Conservation (phyloP, 116 monocot genomes). For the Papilionanthe hybrid region DNA sequence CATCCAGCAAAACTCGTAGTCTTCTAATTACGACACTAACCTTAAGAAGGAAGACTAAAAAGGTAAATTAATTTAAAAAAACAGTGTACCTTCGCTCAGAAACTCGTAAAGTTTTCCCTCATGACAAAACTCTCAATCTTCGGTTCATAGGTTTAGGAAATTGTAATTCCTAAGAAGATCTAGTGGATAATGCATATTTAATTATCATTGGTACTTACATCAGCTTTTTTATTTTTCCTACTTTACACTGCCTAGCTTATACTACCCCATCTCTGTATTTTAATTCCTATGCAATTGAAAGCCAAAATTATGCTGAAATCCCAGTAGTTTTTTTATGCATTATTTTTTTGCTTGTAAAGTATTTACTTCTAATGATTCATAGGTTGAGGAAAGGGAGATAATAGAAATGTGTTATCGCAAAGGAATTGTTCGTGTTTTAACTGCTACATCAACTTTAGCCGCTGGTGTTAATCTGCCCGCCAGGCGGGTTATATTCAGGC, state of each 20-base stretch:
- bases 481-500: constrained; percentile 95
- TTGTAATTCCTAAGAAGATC: no score
- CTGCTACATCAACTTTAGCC: constrained; percentile 99
- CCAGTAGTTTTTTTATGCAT: background rate
- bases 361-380: constrained; percentile 6
- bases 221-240: background rate
- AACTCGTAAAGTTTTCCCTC: no score
- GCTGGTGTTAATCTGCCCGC: constrained; percentile 99
- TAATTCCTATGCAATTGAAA: background rate
- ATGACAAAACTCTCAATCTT: no score
- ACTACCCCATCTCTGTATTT: background rate
- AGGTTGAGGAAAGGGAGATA: constrained; percentile 98
- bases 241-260: background rate
- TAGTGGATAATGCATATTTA: no score
- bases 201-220: no score
- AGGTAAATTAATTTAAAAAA: no score
- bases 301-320: background rate
- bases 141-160: no score
- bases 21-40: no score
- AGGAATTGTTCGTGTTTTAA: constrained; percentile 88
- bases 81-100: no score
- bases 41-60: no score
- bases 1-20: no score
- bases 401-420: constrained; percentile 91
- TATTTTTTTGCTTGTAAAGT: background rate